phyloP scores from a whole-genome alignment of 805 yeast species.

The Yarrowia osloensis region DNA sequence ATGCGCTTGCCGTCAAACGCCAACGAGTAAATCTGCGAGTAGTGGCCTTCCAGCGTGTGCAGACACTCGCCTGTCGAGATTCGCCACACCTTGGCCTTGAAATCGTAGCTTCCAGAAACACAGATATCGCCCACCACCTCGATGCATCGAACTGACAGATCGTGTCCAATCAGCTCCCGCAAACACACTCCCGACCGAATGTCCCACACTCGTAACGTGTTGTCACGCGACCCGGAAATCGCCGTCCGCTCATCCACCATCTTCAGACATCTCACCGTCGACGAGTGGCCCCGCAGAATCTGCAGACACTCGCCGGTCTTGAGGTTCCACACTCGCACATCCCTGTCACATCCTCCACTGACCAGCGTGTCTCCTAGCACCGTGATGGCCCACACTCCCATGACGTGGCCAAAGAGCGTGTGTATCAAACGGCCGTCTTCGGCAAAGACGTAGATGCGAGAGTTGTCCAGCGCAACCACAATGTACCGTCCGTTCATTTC shows the following conservation, averaged over 20 bases:
- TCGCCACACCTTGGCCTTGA: slow-evolving; percentile 90
- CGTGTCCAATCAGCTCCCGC: slow-evolving; percentile 68
- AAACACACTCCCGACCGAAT: slow-evolving; percentile 86
- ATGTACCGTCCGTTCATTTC: slow-evolving; percentile 44
- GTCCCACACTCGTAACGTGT: slow-evolving; percentile 92
- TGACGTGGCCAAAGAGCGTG: slow-evolving; percentile 95
- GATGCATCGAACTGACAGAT: slow-evolving; percentile 74
- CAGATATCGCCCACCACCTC: slow-evolving; percentile 68
- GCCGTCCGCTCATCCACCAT: slow-evolving; percentile 79
- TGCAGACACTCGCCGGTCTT: slow-evolving; percentile 81
- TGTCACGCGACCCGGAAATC: slow-evolving; percentile 88
- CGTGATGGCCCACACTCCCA: slow-evolving; percentile 96
- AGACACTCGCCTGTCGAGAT: slow-evolving; percentile 86
- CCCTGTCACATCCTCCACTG: slow-evolving; percentile 94
- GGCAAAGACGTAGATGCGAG: slow-evolving; percentile 48
- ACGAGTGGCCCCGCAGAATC: slow-evolving; percentile 85
- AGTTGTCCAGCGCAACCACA: slow-evolving; percentile 48
- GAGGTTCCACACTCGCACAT: slow-evolving; percentile 95
- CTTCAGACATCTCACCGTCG: slow-evolving; percentile 83
- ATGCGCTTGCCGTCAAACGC: slow-evolving; percentile 88
- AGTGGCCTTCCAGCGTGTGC: slow-evolving; percentile 88
- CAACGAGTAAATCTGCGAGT: slow-evolving; percentile 84
- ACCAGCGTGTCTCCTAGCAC: slow-evolving; percentile 89
- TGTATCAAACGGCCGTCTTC: slow-evolving; percentile 54
- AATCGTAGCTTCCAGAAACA: slow-evolving; percentile 86